Evolutionary conservation across 1,284 basidiomycete genomes (phyloP), one percentile per base, ranked within the genome.

Genomic region (Cutaneotrichosporon mucoides): DNA sequence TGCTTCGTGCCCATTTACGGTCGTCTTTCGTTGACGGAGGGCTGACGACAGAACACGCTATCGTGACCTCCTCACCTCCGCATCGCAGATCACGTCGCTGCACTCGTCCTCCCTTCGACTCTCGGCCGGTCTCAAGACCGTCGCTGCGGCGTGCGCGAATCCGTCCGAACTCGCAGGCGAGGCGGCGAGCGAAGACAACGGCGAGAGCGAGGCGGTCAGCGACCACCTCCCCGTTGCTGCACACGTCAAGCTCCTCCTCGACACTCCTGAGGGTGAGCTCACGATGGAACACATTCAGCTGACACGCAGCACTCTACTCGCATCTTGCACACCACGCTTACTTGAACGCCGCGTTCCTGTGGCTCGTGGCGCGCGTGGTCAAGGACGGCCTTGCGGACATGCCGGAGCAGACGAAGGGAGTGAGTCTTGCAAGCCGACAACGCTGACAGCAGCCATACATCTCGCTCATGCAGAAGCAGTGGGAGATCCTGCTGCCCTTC

Each of bases 51-150:
- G 92, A 76, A 92, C 95, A 82, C 86, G 92, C 63, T 96, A 97
- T 78, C 87, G 93, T 53, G 93, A 97, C 76, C 83, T 96, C 24
- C 81, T 97, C 15, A 88, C 92, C 68, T 91, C 92, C 0, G 93
- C 92, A 0, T 86, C 89, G 1, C 90, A 90, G 8, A 94, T 94
- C 54, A 88, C 91, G 37, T 82, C 75, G 4, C 64, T 78, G 13
- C 77, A 76, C 61, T 83, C 82, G 44, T 80, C 81, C 37, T 76
- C 81, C 71, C 60, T 86, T 79, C 61, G 72, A 15, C 64, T 79
- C 15, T 75, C 75, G 4, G 44, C 76, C 65, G 41, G 80, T 63
- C 65, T 79, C 37, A 62, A 70, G 34, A 64, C 68, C 4, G 69
- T 79, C 37, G 66, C 69, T 2, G 56, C 60, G 13, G 59, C 72